Evolutionary conservation across 2,329 filamentous ascomycete genomes (phyloP), one percentile per base, ranked within the genome.

Genomic region (Chaetothyriales sp.): DNA sequence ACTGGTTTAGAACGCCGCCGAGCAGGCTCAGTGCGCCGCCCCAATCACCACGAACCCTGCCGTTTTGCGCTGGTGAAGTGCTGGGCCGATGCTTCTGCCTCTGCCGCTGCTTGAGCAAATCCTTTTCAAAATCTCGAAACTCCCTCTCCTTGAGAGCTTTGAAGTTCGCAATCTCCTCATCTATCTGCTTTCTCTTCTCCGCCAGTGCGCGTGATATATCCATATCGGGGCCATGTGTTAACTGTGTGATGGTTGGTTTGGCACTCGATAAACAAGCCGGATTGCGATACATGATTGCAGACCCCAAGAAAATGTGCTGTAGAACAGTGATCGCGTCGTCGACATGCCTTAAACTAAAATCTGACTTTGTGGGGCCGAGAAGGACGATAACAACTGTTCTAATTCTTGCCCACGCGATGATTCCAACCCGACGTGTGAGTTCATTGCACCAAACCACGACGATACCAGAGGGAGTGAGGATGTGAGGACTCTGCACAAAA

Each of bases 61-160:
- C 10, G 13, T 10, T 15, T 13, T 40, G 33, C 4, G 10, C 10
- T 15, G 33, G 33, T 15, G 25, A 47, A 47, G 20, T 18, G 19
- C n/a, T 46, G 8, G 22, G n/a, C 28, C 18, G 9, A 7, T 29
- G 19, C 18, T 33, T 25, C 28, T 29, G 19, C 44, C 54, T 51
- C 43, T 52, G 53, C 22, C 54, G 55, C 18, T 55, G 51, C 18
- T 47, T 43, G 13, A 55, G 53, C 4, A 62, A 46, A 18, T 60
- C 56, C 18, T 47, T 54, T 48, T 62, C 60, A 44, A 61, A 62
- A 33, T 61, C 59, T 43, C 54, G 54, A 50, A 62, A 62, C 47
- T 62, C 59, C n/a, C 56, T 51, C 9, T 62, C 60, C 50, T 62
- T 61, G 19, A 52, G 53, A 9, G 56, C 58, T 53, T 56, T 57